These are phyloP conservation scores for Daldinia grandis DNA, from an alignment of 495 filamentous ascomycete genomes.

Conservation along the genomic window DNA sequence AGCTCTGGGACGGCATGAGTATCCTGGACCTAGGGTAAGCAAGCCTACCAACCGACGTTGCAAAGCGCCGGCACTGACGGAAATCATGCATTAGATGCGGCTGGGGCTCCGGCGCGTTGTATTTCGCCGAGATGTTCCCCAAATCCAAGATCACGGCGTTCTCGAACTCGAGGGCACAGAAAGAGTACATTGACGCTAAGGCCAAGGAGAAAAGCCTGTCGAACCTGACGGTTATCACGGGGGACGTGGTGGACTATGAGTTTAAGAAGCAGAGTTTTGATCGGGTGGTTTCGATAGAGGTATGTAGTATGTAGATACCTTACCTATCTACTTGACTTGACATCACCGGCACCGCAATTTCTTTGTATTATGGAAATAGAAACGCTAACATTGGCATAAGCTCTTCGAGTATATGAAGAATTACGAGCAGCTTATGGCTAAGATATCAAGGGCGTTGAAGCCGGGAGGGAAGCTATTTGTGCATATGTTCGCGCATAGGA, in stretches of 20 bases:
- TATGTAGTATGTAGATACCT: too few relatives aligned
- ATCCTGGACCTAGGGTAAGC: conserved; percentile 70
- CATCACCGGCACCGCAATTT: neutral
- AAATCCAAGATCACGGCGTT: conserved; percentile 67
- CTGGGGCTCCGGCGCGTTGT: conserved; percentile 70
- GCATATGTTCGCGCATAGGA: conserved; percentile 68
- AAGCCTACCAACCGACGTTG: neutral
- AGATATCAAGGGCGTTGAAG: conserved; percentile 63
- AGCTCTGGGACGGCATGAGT: conserved; percentile 64
- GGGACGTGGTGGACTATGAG: conserved; percentile 66
- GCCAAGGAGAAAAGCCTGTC: conserved; percentile 61
- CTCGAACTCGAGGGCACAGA: conserved; percentile 71
- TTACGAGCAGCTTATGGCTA: conserved; percentile 69
- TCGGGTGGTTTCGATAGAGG: conserved; percentile 69
- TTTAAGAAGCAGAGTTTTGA: conserved; percentile 64
- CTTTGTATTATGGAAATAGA: neutral
- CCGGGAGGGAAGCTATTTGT: conserved; percentile 70
- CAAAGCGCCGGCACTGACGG: conserved; percentile 11
- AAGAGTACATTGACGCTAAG: conserved; percentile 66
- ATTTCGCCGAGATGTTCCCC: conserved; percentile 67
- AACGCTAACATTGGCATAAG: conserved; percentile 28
- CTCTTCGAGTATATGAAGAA: conserved; percentile 81
- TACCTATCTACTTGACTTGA: too few relatives aligned
- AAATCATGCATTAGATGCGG: conserved; percentile 59
- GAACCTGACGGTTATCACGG: conserved; percentile 68